A percentile compares a stretch with the other conserved stretches of the same genome.
These are phyloP conservation scores for Epichloe glyceriae DNA, from an alignment of 2,329 filamentous ascomycete genomes.

Conservation along the genomic window DNA sequence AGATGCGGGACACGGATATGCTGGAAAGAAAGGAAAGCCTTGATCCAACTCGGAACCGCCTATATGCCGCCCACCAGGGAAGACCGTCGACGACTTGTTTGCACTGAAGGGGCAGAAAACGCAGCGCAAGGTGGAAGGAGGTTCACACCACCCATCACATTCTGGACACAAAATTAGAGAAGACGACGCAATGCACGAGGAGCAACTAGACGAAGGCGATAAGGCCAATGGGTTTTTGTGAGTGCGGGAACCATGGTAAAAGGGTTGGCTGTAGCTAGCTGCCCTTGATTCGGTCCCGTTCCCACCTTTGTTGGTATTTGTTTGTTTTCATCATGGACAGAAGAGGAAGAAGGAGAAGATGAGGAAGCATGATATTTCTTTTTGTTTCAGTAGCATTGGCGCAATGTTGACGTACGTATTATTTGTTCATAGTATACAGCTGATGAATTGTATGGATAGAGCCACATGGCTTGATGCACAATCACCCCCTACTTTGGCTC, in stretches of 20 bases:
- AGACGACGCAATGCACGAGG: constrained; percentile 1
- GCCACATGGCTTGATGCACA: constrained; percentile 8
- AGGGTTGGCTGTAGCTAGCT: not conserved
- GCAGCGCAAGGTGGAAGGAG: no score
- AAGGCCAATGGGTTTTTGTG: not conserved
- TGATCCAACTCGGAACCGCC: no score
- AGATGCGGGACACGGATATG: no score
- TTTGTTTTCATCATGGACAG: not conserved
- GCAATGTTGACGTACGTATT: constrained; percentile 8
- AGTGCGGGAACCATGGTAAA: no score
- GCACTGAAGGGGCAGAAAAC: not conserved
- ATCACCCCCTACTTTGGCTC: not conserved
- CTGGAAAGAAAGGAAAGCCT: no score
- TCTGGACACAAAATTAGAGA: not conserved
- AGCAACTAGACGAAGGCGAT: not conserved
- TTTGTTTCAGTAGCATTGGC: constrained; percentile 9
- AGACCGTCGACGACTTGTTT: not conserved
- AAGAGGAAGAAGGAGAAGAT: not conserved
- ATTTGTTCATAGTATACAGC: constrained; percentile 7
- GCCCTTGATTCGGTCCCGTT: not conserved
- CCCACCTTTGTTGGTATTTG: not conserved
- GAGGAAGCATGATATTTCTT: constrained; percentile 5
- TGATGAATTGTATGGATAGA: constrained; percentile 15
- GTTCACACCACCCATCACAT: not conserved
- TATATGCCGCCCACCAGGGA: no score